These are phyloP conservation scores for Xylaria sp. DNA, from an alignment of 2,329 filamentous ascomycete species.

Conservation along the genomic window DNA sequence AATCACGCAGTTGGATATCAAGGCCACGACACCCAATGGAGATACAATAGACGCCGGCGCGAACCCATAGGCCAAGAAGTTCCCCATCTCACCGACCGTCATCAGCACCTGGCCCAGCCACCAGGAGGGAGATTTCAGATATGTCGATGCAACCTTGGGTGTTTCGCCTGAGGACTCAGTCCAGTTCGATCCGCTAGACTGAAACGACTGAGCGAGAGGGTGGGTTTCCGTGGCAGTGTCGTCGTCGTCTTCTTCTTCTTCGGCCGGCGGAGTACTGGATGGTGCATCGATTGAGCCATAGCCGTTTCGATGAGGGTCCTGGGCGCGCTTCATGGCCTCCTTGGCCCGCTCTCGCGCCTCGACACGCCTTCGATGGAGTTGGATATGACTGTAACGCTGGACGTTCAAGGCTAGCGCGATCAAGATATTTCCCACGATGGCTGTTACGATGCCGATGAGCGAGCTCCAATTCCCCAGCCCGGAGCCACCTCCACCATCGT, in stretches of 20 bases:
- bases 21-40: slow-evolving; percentile 92
- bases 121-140: slow-evolving; percentile 93
- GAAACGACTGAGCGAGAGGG: slow-evolving; percentile 62
- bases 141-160: slow-evolving; percentile 68
- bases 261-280: slow-evolving; percentile 45
- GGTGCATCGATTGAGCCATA: slow-evolving; percentile 45
- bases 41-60: slow-evolving; percentile 97
- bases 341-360: slow-evolving; percentile 65
- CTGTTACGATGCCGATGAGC: slow-evolving; percentile 91
- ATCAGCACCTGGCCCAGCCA: slow-evolving; percentile 95
- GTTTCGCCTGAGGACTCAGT: slow-evolving; percentile 51
- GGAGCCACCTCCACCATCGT: slow-evolving; percentile 54
- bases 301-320: slow-evolving; percentile 45
- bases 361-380: slow-evolving; percentile 76
- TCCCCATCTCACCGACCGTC: slow-evolving; percentile 91
- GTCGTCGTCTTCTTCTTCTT: slow-evolving; percentile 51
- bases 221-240: slow-evolving; percentile 57
- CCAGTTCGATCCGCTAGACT: slow-evolving; percentile 55
- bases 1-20: slow-evolving; percentile 97
- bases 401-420: slow-evolving; percentile 97
- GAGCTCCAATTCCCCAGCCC: slow-evolving; percentile 82
- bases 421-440: slow-evolving; percentile 90
- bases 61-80: slow-evolving; percentile 97
- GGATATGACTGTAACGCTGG: slow-evolving; percentile 93
- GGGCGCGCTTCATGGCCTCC: slow-evolving; percentile 61